phyloP scores from a whole-genome alignment of 2,329 filamentous ascomycete species.

The Phaeoacremonium minimum region DNA sequence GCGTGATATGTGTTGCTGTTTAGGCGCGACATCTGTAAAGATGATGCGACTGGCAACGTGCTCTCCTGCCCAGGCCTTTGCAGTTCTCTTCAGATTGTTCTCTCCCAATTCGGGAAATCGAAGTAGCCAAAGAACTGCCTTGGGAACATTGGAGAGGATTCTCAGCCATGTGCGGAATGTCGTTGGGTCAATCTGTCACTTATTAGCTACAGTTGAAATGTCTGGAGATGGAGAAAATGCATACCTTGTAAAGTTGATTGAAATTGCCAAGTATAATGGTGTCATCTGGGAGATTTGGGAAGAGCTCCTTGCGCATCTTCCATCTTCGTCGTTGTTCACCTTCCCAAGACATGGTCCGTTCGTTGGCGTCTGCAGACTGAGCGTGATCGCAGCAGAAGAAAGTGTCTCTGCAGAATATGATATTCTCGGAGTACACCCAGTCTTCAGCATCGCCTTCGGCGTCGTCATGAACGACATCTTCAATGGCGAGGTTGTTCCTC shows the following conservation, averaged over 20 bases:
- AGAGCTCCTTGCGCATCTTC: constrained; percentile 90
- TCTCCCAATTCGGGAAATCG: constrained; percentile 94
- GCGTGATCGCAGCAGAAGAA: constrained; percentile 99
- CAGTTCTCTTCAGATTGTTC: constrained; percentile 75
- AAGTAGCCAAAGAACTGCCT: constrained; percentile 91
- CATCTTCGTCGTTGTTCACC: constrained; percentile 79
- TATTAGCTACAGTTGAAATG: neutral
- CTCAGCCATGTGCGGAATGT: constrained; percentile 95
- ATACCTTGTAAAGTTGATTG: constrained; percentile 96
- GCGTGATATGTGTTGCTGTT: constrained; percentile 87
- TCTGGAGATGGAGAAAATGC: constrained; percentile 11
- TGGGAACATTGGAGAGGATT: constrained; percentile 79
- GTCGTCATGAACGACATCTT: constrained; percentile 64
- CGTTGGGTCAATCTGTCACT: constrained; percentile 83
- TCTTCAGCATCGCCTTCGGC: constrained; percentile 65
- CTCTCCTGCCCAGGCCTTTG: constrained; percentile 75
- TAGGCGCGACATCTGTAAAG: constrained; percentile 96
- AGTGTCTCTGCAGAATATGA: constrained; percentile 89
- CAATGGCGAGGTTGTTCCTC: constrained; percentile 68
- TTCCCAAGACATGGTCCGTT: constrained; percentile 70
- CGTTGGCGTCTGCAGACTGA: constrained; percentile 75
- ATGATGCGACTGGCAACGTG: constrained; percentile 83
- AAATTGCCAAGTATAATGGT: constrained; percentile 94
- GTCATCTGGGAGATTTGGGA: constrained; percentile 77
- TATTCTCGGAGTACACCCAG: constrained; percentile 96